phyloP scores from a whole-genome alignment of 805 yeast species.

The Cyberlindnera americana region DNA sequence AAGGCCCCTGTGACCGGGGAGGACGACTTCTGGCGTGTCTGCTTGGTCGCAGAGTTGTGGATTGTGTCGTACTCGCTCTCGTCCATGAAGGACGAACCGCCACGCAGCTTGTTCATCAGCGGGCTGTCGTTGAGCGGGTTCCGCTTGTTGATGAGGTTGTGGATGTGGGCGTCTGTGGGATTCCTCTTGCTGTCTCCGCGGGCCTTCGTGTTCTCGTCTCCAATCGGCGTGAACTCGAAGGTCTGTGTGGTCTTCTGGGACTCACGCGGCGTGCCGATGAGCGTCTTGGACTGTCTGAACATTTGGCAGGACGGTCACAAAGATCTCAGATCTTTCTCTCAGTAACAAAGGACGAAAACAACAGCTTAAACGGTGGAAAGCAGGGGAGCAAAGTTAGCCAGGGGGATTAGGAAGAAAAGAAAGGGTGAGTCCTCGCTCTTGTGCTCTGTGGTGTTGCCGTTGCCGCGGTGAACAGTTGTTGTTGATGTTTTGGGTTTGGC shows the following conservation, averaged over 20 bases:
- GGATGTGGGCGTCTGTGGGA: slow-evolving; percentile 6
- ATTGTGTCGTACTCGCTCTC: slow-evolving; percentile 24
- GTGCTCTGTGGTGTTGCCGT: background rate
- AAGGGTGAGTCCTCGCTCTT: too few relatives aligned
- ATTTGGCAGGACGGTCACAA: slow-evolving; percentile 5
- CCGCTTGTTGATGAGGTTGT: slow-evolving; percentile 11
- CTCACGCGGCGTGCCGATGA: slow-evolving; percentile 16
- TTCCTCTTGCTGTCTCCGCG: background rate
- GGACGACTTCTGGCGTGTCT: slow-evolving; percentile 9
- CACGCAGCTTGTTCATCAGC: slow-evolving; percentile 21
- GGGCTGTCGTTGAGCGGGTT: slow-evolving; percentile 20
- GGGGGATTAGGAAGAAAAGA: too few relatives aligned
- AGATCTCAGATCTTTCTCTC: too few relatives aligned
- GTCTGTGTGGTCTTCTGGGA: slow-evolving; percentile 9
- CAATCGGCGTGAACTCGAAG: slow-evolving; percentile 20
- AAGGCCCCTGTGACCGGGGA: slow-evolving; percentile 20
- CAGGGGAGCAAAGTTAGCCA: too few relatives aligned
- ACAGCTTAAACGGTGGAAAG: too few relatives aligned
- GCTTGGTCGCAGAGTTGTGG: slow-evolving; percentile 13
- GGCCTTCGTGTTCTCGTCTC: slow-evolving; percentile 9
- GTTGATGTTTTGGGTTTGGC: background rate
- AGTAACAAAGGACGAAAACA: too few relatives aligned
- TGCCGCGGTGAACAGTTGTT: background rate
- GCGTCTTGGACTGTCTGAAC: slow-evolving; percentile 14
- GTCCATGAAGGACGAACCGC: slow-evolving; percentile 28